A percentile compares a stretch with the other conserved stretches of the same genome.
Conservation (phyloP, 169 alveolate genomes). For the Plasmodium coatneyi region DNA sequence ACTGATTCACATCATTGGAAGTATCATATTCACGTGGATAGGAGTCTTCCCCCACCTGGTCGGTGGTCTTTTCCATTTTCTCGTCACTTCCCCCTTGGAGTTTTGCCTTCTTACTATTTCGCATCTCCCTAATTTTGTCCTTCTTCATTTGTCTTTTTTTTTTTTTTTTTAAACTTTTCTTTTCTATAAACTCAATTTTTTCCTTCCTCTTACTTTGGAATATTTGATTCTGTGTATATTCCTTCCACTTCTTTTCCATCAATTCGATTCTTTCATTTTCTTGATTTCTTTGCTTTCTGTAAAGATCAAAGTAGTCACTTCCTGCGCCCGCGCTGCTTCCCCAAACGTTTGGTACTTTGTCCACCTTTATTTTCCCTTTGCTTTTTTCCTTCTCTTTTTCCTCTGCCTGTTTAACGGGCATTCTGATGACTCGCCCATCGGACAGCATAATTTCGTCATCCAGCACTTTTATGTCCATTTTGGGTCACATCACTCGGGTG, state of each 20-base stretch:
- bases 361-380: constrained; percentile 74
- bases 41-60: background rate
- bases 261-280: constrained; percentile 78
- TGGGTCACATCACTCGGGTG: background rate
- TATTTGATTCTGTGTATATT: constrained; percentile 77
- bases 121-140: constrained; percentile 38
- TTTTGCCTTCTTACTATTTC: constrained; percentile 34
- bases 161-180: constrained; percentile 76
- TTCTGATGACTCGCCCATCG: constrained; percentile 73
- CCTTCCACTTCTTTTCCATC: constrained; percentile 77
- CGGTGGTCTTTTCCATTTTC: background rate
- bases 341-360: constrained; percentile 83
- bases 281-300: constrained; percentile 76
- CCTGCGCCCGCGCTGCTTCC: constrained; percentile 88
- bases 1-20: background rate
- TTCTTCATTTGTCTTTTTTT: constrained; percentile 78
- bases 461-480: constrained; percentile 34
- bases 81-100: background rate
- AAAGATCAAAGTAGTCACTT: constrained; percentile 83
- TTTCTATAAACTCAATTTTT: constrained; percentile 75
- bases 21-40: background rate
- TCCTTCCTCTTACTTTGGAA: constrained; percentile 76
- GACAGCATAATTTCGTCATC: constrained; percentile 79
- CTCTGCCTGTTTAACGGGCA: constrained; percentile 49
- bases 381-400: constrained; percentile 32